Conservation (phyloP, 2,329 filamentous ascomycete species). For the Corinectria fuckeliana region DNA sequence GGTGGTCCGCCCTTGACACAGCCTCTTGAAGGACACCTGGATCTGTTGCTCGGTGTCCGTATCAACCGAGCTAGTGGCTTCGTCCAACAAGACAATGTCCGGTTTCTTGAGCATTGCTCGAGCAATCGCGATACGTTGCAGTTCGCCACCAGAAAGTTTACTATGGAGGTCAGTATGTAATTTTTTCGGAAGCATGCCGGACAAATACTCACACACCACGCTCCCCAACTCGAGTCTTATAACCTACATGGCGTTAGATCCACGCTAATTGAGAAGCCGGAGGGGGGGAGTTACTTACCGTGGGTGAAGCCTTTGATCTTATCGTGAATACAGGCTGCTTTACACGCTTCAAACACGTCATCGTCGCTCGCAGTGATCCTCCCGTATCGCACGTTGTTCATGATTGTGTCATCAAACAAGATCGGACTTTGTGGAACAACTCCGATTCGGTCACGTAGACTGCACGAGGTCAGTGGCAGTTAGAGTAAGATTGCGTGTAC, state of each 20-base stretch:
- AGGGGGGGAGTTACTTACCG: conserved; percentile 41
- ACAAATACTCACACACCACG: conserved; percentile 51
- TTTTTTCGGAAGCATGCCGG: neutral
- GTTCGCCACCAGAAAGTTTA: conserved; percentile 70
- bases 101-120: conserved; percentile 77
- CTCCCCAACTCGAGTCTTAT: conserved; percentile 58
- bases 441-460: conserved; percentile 60
- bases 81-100: conserved; percentile 78
- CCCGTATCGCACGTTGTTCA: conserved; percentile 66
- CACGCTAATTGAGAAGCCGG: neutral
- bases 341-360: conserved; percentile 61
- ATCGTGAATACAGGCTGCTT: conserved; percentile 63
- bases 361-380: conserved; percentile 60
- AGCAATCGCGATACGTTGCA: conserved; percentile 72
- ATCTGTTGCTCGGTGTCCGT: conserved; percentile 73
- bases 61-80: conserved; percentile 79
- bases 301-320: conserved; percentile 62
- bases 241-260: conserved; percentile 44
- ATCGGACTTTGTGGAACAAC: conserved; percentile 63
- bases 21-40: conserved; percentile 63
- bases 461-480: conserved; percentile 38
- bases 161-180: conserved; percentile 40
- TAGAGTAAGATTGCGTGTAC: neutral
- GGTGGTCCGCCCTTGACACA: conserved; percentile 68
- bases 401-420: conserved; percentile 64